Conservation (phyloP, 2,329 filamentous ascomycete genomes). For the Shiraia bambusicola region DNA sequence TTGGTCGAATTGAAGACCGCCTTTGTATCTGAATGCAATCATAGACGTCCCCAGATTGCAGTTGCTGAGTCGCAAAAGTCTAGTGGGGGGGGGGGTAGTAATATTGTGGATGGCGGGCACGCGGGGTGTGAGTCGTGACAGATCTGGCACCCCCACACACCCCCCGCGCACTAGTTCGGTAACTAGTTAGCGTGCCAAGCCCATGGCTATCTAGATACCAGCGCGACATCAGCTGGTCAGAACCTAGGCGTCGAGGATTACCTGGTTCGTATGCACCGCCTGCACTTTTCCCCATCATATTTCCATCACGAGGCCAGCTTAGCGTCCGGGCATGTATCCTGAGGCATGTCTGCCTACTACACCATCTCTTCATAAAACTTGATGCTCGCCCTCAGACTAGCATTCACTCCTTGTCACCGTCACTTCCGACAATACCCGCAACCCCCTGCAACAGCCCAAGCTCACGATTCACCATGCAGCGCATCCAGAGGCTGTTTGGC, state of each 20-base stretch:
- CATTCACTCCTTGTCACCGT: constrained; percentile 12
- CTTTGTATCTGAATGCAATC: neutral
- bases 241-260: constrained; percentile 5
- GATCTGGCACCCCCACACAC: constrained; percentile 3
- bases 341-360: constrained; percentile 25
- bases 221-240: constrained; percentile 18
- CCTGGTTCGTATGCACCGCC: constrained; percentile 14
- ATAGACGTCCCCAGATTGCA: neutral
- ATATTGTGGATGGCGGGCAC: no score
- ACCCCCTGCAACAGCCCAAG: constrained; percentile 2
- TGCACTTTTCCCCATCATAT: no score
- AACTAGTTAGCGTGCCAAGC: constrained; percentile 7
- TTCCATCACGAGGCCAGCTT: constrained; percentile 16
- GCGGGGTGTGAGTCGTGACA: constrained; percentile 7
- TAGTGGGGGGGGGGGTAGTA: constrained; percentile 13
- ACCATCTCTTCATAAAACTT: constrained; percentile 1
- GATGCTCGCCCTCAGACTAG: constrained; percentile 1
- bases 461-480: constrained; percentile 33
- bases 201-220: neutral
- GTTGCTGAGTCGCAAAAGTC: neutral
- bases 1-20: neutral
- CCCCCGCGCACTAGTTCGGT: no score
- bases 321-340: constrained; percentile 5
- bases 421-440: constrained; percentile 10
- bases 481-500: constrained; percentile 34